These are phyloP conservation scores for Perkinsela sp. DNA, from an alignment of 208 protist species.

Conservation along the genomic window DNA sequence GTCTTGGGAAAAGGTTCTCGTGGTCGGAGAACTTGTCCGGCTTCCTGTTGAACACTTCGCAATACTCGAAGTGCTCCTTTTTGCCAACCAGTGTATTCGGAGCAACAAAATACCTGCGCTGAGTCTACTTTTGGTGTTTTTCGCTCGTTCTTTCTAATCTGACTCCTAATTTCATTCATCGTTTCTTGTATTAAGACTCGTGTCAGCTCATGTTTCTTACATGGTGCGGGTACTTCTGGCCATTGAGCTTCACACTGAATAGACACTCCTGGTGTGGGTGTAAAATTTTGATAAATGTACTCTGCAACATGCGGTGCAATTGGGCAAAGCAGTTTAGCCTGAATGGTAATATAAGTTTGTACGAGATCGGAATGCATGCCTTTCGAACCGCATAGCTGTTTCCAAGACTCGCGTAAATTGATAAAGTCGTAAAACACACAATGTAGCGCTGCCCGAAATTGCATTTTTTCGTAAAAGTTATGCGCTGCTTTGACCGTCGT, in stretches of 20 bases:
- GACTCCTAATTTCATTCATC: constrained; percentile 47
- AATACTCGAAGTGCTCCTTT: constrained; percentile 27
- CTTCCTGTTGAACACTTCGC: constrained; percentile 15
- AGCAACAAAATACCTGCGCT: constrained; percentile 32
- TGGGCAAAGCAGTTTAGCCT: constrained; percentile 75
- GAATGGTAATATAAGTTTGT: constrained; percentile 59
- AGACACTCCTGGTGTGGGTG: constrained; percentile 23
- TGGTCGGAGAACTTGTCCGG: constrained; percentile 9
- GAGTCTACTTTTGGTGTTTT: constrained; percentile 26
- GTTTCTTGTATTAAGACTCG: constrained; percentile 43
- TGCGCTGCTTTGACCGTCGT: constrained; percentile 47
- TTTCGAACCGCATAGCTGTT: constrained; percentile 29
- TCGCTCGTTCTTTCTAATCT: constrained; percentile 36
- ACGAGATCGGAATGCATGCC: constrained; percentile 35
- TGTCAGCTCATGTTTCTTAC: constrained; percentile 27
- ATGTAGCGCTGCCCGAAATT: constrained; percentile 80
- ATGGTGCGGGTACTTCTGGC: constrained; percentile 18
- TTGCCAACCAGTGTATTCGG: constrained; percentile 33
- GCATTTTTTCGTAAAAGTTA: constrained; percentile 59
- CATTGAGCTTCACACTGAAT: constrained; percentile 21
- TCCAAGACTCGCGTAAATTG: constrained; percentile 71
- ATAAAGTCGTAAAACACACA: constrained; percentile 75
- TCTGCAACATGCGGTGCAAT: constrained; percentile 85
- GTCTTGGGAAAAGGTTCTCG: constrained; percentile 36
- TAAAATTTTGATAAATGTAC: constrained; percentile 69